Conservation (phyloP, 352 stramenopile genomes). For the Pseudoperonospora humuli region DNA sequence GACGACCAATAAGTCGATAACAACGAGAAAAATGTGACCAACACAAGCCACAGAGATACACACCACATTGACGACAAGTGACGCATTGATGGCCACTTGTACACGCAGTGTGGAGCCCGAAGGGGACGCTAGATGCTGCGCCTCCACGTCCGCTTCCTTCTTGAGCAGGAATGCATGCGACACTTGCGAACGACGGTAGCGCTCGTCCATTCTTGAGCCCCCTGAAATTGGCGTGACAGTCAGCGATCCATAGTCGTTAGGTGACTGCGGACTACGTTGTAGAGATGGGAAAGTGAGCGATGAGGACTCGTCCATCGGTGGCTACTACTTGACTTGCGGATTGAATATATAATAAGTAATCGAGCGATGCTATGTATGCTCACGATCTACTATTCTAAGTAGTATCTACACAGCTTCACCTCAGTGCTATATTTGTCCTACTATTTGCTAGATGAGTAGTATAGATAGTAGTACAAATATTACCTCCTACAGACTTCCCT, state of each 20-base stretch:
- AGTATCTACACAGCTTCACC: no score
- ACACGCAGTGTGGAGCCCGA: slow-evolving; percentile 28
- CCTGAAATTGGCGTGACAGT: slow-evolving; percentile 8
- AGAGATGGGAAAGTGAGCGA: slow-evolving; percentile 5
- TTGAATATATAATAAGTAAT: no score
- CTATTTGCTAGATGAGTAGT: no score
- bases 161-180: slow-evolving; percentile 61
- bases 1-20: slow-evolving; percentile 5
- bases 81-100: slow-evolving; percentile 62
- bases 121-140: slow-evolving; percentile 28
- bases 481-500: no score
- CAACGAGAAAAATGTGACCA: not conserved
- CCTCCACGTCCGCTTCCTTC: slow-evolving; percentile 44
- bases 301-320: slow-evolving; percentile 13
- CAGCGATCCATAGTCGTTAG: slow-evolving; percentile 21
- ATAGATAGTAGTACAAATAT: no score
- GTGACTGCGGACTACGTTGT: slow-evolving; percentile 8
- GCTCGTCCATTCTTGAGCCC: slow-evolving; percentile 16
- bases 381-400: no score
- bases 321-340: no score
- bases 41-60: slow-evolving; percentile 12
- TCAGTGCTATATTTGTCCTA: no score
- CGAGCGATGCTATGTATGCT: no score
- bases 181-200: slow-evolving; percentile 51
- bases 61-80: slow-evolving; percentile 65